Percentiles rank a stretch among this genome's conserved stretches.
phyloP scores from a whole-genome alignment of 805 yeast species.

The Metschnikowia corniflorae region DNA sequence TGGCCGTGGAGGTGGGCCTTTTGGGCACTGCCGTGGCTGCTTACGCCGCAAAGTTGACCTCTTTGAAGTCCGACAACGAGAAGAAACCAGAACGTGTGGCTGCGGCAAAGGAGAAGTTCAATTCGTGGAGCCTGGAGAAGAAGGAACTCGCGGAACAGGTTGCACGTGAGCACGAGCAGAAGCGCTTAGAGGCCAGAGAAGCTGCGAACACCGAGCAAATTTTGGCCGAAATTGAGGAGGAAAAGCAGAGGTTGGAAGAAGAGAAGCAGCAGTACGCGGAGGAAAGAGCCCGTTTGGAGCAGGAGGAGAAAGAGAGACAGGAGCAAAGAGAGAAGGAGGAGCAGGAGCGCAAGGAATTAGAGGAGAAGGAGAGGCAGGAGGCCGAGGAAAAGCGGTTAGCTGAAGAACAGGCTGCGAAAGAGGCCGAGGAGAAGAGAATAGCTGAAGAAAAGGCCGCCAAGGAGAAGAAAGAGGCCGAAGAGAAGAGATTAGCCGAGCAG shows the following conservation, averaged over 20 bases:
- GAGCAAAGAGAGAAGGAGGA: conserved; percentile 15
- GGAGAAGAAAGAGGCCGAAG: conserved; percentile 13
- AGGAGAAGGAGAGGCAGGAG: conserved; percentile 24
- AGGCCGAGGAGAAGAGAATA: conserved; percentile 1
- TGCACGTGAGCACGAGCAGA: conserved; percentile 19
- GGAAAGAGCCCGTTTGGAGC: conserved; percentile 13
- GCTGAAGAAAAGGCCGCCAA: conserved; percentile 6
- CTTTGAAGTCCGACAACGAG: conserved; percentile 38
- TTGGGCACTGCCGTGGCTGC: conserved; percentile 42
- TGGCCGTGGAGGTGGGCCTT: conserved; percentile 42
- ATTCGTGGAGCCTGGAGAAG: conserved; percentile 45
- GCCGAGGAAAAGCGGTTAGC: conserved; percentile 24
- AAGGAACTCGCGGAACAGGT: conserved; percentile 36
- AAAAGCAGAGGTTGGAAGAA: conserved; percentile 13
- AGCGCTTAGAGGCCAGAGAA: conserved; percentile 37
- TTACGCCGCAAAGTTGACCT: conserved; percentile 41
- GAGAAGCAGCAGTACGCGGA: conserved; percentile 15
- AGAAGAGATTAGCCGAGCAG: conserved; percentile 5
- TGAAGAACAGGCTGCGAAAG: conserved; percentile 5
- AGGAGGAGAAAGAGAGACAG: conserved; percentile 13
- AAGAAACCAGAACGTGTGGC: conserved; percentile 32
- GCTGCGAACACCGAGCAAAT: conserved; percentile 18
- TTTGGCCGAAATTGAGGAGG: conserved; percentile 15
- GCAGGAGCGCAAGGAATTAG: conserved; percentile 22
- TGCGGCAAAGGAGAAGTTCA: conserved; percentile 39